Conservation (phyloP, 371 early-diverging fungal species). For the Capillidium heterosporum region DNA sequence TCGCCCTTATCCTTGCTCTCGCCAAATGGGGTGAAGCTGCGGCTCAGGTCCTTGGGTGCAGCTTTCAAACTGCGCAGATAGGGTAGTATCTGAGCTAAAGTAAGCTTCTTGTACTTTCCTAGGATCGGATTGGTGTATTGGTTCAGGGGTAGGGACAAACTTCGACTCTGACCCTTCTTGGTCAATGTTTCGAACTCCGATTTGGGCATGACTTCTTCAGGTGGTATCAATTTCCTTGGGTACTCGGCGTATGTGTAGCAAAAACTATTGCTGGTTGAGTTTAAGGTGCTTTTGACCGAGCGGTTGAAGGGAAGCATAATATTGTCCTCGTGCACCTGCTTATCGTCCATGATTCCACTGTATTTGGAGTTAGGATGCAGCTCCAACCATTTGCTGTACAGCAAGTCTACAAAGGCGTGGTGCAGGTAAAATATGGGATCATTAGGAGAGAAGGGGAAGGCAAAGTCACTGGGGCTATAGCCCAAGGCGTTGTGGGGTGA, state of each 20-base stretch:
- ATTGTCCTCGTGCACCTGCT: background rate
- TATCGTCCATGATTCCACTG: background rate
- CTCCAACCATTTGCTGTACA: background rate
- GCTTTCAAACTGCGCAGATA: background rate
- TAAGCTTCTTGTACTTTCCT: background rate
- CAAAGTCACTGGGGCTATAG: background rate
- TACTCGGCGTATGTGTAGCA: background rate
- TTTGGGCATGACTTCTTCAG: background rate
- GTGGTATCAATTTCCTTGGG: background rate
- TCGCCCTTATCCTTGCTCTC: too few relatives aligned
- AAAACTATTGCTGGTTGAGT: background rate
- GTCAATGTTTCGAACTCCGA: too few relatives aligned
- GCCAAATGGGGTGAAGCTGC: background rate
- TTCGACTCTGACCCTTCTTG: background rate
- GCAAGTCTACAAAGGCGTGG: background rate
- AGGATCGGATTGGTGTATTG: background rate
- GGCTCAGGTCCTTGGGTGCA: background rate
- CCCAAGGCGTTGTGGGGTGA: background rate
- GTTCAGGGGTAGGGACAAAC: background rate
- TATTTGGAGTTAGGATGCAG: background rate
- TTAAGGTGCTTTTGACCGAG: background rate
- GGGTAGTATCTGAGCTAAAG: background rate
- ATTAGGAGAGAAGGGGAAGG: background rate
- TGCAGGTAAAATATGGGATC: background rate
- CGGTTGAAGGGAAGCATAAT: background rate